Conservation (phyloP, 2,329 filamentous ascomycete species). For the Penicillium sp. region DNA sequence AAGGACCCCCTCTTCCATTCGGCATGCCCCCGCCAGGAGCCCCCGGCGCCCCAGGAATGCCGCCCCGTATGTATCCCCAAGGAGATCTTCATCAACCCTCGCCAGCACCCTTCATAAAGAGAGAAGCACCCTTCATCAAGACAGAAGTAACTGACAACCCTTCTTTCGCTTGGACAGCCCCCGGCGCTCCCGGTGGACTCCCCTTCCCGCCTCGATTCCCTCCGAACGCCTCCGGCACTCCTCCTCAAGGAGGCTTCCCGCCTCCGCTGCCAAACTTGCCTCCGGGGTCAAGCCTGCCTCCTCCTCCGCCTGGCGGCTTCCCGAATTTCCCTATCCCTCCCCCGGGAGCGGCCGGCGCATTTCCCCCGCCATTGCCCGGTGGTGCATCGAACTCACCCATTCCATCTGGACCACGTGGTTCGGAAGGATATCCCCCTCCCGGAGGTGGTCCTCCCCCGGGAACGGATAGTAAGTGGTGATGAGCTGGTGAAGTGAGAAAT, state of each 20-base stretch:
- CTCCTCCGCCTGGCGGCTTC: slow-evolving; percentile 50
- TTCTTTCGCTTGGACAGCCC: slow-evolving; percentile 45
- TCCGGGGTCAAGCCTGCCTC: slow-evolving; percentile 47
- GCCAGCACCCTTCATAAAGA: not conserved
- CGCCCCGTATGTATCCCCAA: slow-evolving; percentile 56
- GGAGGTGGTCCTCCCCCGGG: slow-evolving; percentile 35
- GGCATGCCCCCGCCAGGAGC: slow-evolving; percentile 52
- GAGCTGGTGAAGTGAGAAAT: slow-evolving; percentile 3
- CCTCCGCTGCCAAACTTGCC: slow-evolving; percentile 45
- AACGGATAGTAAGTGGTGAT: slow-evolving; percentile 36
- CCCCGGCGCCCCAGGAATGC: slow-evolving; percentile 48
- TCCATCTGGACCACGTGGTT: slow-evolving; percentile 33
- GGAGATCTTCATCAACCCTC: not conserved
- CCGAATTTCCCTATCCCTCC: slow-evolving; percentile 30
- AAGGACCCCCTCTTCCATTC: slow-evolving; percentile 63
- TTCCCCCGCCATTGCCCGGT: slow-evolving; percentile 47
- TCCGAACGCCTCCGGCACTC: slow-evolving; percentile 38
- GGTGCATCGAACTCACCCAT: slow-evolving; percentile 30
- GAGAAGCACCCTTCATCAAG: not conserved
- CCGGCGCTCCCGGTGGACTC: slow-evolving; percentile 59
- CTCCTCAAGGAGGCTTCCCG: slow-evolving; percentile 43
- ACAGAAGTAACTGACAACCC: slow-evolving; percentile 14
- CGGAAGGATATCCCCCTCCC: slow-evolving; percentile 34
- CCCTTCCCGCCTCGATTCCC: slow-evolving; percentile 56
- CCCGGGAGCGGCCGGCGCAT: slow-evolving; percentile 29